These are phyloP conservation scores for Sindora glabra DNA, from an alignment of 306 rosid genomes.

Conservation along the genomic window DNA sequence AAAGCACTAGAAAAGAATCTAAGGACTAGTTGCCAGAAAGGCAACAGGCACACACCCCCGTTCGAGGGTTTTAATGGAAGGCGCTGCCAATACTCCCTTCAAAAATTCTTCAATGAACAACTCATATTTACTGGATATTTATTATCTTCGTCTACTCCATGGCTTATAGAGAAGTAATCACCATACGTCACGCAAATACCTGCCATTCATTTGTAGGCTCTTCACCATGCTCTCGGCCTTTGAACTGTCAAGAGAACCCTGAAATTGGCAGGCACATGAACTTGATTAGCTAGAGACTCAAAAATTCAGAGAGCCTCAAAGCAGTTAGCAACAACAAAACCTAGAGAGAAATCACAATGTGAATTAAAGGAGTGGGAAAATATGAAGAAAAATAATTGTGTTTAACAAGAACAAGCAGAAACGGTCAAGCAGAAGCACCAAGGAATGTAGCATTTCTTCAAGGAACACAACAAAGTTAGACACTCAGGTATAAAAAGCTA, in stretches of 20 bases:
- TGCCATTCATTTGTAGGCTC: conserved; percentile 73
- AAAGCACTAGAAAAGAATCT: conserved; percentile 41
- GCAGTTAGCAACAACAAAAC: background rate
- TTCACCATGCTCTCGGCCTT: conserved; percentile 90
- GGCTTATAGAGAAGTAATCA: conserved; percentile 22
- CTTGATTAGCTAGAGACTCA: conserved; percentile 5
- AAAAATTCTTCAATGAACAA: conserved; percentile 15
- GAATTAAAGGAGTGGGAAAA: background rate
- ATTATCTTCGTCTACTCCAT: background rate
- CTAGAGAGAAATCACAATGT: background rate
- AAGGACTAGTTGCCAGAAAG: conserved; percentile 9
- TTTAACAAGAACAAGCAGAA: background rate
- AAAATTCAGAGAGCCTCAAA: background rate
- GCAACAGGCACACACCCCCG: conserved; percentile 18
- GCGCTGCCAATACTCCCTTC: conserved; percentile 11
- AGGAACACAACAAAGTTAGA: background rate
- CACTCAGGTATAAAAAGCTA: background rate
- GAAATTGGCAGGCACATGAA: conserved; percentile 16
- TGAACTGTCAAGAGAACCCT: conserved; percentile 87
- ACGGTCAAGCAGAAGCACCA: no score
- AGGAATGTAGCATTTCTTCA: background rate
- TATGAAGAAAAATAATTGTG: background rate
- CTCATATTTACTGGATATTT: conserved; percentile 3
- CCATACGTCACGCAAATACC: conserved; percentile 98
- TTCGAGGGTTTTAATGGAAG: conserved; percentile 29